Percentiles rank a stretch among this genome's conserved stretches.
Conservation (phyloP, 139 green algal species). For the Pycnococcus provasolii region DNA sequence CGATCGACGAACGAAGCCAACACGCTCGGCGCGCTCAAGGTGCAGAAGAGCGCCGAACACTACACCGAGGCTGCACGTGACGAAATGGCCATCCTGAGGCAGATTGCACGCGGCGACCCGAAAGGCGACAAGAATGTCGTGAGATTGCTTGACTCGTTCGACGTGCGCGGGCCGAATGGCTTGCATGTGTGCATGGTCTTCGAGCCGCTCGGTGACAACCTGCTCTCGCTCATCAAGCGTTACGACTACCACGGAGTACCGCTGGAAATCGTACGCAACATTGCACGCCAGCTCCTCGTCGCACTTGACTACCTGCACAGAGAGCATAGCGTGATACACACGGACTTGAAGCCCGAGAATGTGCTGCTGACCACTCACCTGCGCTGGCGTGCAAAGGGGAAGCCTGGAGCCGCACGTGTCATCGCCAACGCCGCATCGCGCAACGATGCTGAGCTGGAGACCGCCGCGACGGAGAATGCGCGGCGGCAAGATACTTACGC, state of each 20-base stretch:
- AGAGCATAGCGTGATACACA: slow-evolving; percentile 81
- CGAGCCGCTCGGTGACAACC: slow-evolving; percentile 62
- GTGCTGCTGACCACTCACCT: slow-evolving; percentile 66
- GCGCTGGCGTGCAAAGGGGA: background rate
- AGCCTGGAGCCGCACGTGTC: no score
- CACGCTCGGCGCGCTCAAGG: slow-evolving; percentile 47
- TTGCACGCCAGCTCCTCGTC: slow-evolving; percentile 58
- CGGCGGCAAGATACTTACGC: no score
- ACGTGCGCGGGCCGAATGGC: slow-evolving; percentile 82
- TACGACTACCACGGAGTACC: slow-evolving; percentile 79
- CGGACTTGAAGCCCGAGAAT: slow-evolving; percentile 95
- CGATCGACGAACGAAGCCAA: slow-evolving; percentile 8
- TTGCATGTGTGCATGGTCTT: slow-evolving; percentile 97
- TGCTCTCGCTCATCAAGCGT: slow-evolving; percentile 56
- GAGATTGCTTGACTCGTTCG: slow-evolving; percentile 79
- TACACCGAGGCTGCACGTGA: slow-evolving; percentile 95
- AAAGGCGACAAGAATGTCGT: slow-evolving; percentile 32
- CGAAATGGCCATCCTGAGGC: slow-evolving; percentile 78
- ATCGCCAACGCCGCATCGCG: background rate
- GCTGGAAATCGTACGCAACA: slow-evolving; percentile 62
- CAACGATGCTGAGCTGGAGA: slow-evolving; percentile 30
- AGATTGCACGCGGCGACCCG: slow-evolving; percentile 59
- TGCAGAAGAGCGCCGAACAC: slow-evolving; percentile 89
- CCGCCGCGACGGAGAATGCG: background rate
- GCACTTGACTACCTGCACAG: slow-evolving; percentile 61